Evolutionary conservation across 148 eudicot genomes (phyloP).

Genomic region (Diospyros kaki): DNA sequence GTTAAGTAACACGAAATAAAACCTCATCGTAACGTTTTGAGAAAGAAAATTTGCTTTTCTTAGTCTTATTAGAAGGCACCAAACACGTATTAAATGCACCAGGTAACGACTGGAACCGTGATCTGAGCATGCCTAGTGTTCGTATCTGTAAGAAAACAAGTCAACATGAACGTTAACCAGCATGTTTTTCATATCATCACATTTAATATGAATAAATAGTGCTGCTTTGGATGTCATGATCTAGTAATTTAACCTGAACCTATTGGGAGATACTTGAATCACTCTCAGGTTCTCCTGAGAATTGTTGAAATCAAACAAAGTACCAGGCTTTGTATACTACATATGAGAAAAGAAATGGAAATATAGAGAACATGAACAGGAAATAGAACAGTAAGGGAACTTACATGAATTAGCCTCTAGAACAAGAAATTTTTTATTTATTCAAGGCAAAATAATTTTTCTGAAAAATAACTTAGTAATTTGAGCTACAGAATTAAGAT

Average conservation of each 20-base stretch:
- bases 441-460: no score
- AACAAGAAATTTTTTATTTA: not conserved
- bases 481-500: no score
- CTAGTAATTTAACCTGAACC: not conserved
- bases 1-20: slow-evolving; percentile 8
- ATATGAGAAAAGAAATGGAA: not conserved
- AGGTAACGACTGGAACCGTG: slow-evolving; percentile 90
- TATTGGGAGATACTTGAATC: not conserved
- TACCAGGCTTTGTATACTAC: not conserved
- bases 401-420: not conserved
- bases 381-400: not conserved
- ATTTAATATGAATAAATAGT: not conserved
- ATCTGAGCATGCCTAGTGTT: slow-evolving; percentile 83
- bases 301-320: not conserved
- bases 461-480: not conserved
- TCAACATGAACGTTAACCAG: slow-evolving; percentile 12
- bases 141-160: slow-evolving; percentile 57
- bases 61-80: slow-evolving; percentile 65
- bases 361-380: not conserved
- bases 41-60: slow-evolving; percentile 57
- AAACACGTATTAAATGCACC: slow-evolving; percentile 78
- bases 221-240: not conserved
- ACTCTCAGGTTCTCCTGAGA: not conserved
- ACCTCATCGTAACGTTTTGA: slow-evolving; percentile 73
- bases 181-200: not conserved